A percentile compares a stretch with the other conserved stretches of the same genome.
Conservation (phyloP, 1,284 basidiomycete species). For the Salmacisia buchloeana region DNA sequence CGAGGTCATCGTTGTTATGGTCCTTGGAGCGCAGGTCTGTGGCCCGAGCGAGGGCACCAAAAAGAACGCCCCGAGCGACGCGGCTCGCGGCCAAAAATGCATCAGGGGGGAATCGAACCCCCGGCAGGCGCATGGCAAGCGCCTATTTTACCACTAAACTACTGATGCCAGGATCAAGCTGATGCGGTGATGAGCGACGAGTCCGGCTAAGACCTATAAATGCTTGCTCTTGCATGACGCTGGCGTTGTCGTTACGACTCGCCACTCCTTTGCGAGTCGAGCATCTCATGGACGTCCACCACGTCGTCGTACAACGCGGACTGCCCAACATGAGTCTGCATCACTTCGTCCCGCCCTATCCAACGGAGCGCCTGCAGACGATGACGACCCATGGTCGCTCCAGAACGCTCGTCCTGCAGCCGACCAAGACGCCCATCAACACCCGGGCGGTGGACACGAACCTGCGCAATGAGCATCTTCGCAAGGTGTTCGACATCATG, state of each 20-base stretch:
- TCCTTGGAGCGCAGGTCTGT: not conserved
- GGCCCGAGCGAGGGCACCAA: not conserved
- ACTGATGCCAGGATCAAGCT: conserved; percentile 3
- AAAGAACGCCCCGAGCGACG: not conserved
- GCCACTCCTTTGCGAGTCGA: no score
- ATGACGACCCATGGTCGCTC: not conserved
- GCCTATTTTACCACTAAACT: conserved; percentile 11
- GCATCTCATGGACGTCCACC: no score
- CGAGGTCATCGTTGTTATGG: not conserved
- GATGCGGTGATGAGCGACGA: no score
- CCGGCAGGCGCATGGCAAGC: conserved; percentile 2
- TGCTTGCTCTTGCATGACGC: no score
- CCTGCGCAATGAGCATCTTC: not conserved
- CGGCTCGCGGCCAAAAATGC: not conserved
- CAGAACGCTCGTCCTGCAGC: not conserved
- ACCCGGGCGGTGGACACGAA: not conserved
- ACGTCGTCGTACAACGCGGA: no score
- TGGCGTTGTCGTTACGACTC: no score
- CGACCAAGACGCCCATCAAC: not conserved
- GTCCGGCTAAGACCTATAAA: no score
- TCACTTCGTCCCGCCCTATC: not conserved
- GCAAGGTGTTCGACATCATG: not conserved
- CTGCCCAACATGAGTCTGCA: not conserved
- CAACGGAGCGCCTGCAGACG: not conserved
- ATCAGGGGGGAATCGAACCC: conserved; percentile 9